phyloP scores from a whole-genome alignment of 2,329 filamentous ascomycete genomes.

The Xylaria sp. region DNA sequence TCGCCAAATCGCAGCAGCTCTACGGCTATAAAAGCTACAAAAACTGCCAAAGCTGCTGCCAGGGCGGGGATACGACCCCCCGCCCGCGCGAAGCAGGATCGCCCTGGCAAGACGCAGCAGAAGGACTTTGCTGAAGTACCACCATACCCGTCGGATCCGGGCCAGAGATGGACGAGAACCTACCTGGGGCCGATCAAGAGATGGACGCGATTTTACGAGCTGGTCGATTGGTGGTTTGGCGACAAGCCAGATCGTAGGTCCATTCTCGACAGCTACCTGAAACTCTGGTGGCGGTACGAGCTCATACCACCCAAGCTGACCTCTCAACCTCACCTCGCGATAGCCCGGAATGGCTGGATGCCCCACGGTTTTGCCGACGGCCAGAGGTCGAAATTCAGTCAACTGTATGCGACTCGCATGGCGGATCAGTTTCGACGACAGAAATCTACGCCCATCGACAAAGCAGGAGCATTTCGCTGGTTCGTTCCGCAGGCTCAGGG shows the following conservation, averaged over 20 bases:
- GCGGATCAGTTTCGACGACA: conserved; percentile 36
- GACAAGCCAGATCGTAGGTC: conserved; percentile 42
- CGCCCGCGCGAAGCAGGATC: conserved; percentile 35
- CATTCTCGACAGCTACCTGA: conserved; percentile 42
- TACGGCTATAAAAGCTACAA: conserved; percentile 10
- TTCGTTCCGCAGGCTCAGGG: conserved; percentile 42
- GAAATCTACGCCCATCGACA: conserved; percentile 40
- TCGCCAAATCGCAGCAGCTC: neutral
- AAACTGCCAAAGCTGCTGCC: neutral
- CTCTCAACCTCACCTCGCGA: conserved; percentile 34
- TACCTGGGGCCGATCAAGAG: conserved; percentile 50
- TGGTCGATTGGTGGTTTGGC: conserved; percentile 48
- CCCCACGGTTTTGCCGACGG: conserved; percentile 39
- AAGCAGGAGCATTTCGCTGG: conserved; percentile 40
- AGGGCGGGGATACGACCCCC: conserved; percentile 17
- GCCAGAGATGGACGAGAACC: conserved; percentile 49
- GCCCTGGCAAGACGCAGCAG: conserved; percentile 28
- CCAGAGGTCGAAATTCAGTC: conserved; percentile 41
- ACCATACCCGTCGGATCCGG: conserved; percentile 48
- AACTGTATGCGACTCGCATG: conserved; percentile 43
- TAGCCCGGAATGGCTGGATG: conserved; percentile 47
- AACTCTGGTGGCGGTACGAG: conserved; percentile 47
- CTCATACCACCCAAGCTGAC: conserved; percentile 47
- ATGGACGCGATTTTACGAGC: conserved; percentile 47
- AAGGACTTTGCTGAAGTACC: conserved; percentile 42